phyloP scores from a whole-genome alignment of 1,284 basidiomycete species.

The Ustilago loliicola region DNA sequence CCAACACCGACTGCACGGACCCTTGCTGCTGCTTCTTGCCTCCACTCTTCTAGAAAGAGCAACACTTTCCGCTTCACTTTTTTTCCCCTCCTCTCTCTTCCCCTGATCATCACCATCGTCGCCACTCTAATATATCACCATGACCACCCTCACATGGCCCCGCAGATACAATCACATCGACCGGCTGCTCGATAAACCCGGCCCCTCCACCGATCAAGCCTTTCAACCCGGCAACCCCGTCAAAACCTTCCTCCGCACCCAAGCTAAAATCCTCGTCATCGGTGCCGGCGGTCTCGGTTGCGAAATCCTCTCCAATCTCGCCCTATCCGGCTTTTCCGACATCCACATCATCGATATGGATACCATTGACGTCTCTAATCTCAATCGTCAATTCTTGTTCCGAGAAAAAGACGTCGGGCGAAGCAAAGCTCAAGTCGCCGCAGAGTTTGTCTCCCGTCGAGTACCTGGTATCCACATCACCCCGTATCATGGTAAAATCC shows the following conservation, averaged over 20 bases:
- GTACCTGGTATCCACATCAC: slow-evolving; percentile 94
- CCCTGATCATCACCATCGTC: neutral
- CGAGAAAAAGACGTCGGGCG: slow-evolving; percentile 90
- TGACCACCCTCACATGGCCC: slow-evolving; percentile 20
- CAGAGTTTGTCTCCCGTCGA: slow-evolving; percentile 85
- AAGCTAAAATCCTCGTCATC: slow-evolving; percentile 95
- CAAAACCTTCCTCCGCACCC: slow-evolving; percentile 84
- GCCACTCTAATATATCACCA: neutral
- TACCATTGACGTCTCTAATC: slow-evolving; percentile 98
- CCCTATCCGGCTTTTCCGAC: slow-evolving; percentile 87
- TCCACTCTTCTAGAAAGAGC: slow-evolving; percentile 10
- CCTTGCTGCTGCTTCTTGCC: slow-evolving; percentile 2
- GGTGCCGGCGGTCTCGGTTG: slow-evolving; percentile 72
- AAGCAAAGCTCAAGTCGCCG: slow-evolving; percentile 92
- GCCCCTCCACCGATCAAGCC: slow-evolving; percentile 70
- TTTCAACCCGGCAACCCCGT: slow-evolving; percentile 73
- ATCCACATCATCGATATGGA: slow-evolving; percentile 99
- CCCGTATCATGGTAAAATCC: slow-evolving; percentile 97
- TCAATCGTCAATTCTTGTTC: slow-evolving; percentile 98
- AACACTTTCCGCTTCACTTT: slow-evolving; percentile 4
- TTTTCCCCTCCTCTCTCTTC: neutral
- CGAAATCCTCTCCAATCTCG: slow-evolving; percentile 68
- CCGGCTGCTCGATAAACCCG: slow-evolving; percentile 83
- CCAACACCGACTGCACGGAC: slow-evolving; percentile 4
- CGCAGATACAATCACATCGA: slow-evolving; percentile 58